These are phyloP conservation scores for Naegleria fowleri DNA, from an alignment of 208 protist genomes.

Conservation along the genomic window DNA sequence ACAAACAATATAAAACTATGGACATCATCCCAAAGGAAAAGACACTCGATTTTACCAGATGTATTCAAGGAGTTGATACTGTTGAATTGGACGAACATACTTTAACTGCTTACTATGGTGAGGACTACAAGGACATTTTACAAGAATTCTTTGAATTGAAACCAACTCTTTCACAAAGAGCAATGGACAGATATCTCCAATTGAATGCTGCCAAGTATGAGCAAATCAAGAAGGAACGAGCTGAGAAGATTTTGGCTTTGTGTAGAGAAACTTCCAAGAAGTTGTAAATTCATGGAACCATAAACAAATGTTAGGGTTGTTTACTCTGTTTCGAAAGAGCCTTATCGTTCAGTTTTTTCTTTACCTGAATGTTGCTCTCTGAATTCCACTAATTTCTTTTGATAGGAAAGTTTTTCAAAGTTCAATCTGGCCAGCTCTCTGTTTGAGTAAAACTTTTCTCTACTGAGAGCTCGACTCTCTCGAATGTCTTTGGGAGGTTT, in stretches of 20 bases:
- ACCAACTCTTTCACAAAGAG: neutral
- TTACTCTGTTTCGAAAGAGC: neutral
- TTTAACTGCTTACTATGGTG: neutral
- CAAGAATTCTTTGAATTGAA: slow-evolving; percentile 10
- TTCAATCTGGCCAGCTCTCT: neutral
- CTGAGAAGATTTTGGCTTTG: neutral
- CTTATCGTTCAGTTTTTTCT: neutral
- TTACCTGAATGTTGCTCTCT: neutral
- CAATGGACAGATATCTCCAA: neutral
- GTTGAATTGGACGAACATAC: neutral
- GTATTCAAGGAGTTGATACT: neutral
- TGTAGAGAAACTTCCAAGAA: neutral
- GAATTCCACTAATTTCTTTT: neutral
- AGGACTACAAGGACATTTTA: slow-evolving; percentile 8
- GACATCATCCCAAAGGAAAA: neutral
- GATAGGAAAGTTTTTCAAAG: neutral
- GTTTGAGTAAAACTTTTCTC: neutral
- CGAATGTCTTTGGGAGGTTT: neutral
- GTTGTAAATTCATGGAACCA: neutral
- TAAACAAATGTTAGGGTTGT: neutral
- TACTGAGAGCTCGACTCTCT: neutral
- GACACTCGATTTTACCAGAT: neutral
- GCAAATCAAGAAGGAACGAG: neutral
- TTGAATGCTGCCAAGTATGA: neutral
- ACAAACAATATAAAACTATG: neutral